phyloP scores from a whole-genome alignment of 1,139 yeast species.

The Nakaseomyces uthaithaninus region DNA sequence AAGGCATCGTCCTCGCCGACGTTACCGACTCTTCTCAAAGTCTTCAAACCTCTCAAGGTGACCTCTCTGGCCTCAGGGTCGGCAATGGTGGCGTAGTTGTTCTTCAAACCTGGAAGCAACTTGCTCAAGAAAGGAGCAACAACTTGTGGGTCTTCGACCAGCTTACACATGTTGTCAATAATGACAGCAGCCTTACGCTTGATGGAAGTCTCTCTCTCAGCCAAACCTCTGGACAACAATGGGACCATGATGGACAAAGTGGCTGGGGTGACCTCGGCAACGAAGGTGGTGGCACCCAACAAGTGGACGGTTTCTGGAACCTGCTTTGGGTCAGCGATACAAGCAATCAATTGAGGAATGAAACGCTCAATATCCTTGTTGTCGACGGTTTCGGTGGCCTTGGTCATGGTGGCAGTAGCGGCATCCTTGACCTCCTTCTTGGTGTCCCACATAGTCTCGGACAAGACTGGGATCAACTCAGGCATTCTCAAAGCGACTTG shows the following conservation, averaged over 20 bases:
- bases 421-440: slow-evolving; percentile 95
- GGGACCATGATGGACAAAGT: slow-evolving; percentile 99
- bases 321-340: slow-evolving; percentile 93
- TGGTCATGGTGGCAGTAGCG: slow-evolving; percentile 91
- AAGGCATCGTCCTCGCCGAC: slow-evolving; percentile 80
- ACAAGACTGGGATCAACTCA: slow-evolving; percentile 93
- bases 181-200: slow-evolving; percentile 99
- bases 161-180: slow-evolving; percentile 99
- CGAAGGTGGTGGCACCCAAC: slow-evolving; percentile 99
- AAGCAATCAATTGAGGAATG: slow-evolving; percentile 93
- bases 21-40: slow-evolving; percentile 98
- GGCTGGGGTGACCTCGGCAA: slow-evolving; percentile 98
- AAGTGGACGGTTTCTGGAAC: slow-evolving; percentile 98
- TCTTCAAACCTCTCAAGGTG: slow-evolving; percentile 92
- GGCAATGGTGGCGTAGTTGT: slow-evolving; percentile 92
- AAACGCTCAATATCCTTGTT: slow-evolving; percentile 99
- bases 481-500: slow-evolving; percentile 99
- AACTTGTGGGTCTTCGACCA: slow-evolving; percentile 99
- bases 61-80: slow-evolving; percentile 99
- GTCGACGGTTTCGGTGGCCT: slow-evolving; percentile 95
- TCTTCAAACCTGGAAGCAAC: slow-evolving; percentile 91
- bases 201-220: slow-evolving; percentile 98
- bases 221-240: slow-evolving; percentile 96
- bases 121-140: slow-evolving; percentile 97
- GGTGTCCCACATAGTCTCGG: slow-evolving; percentile 99